Conservation (phyloP, 257 asterid species). For the Plantago elongata region DNA sequence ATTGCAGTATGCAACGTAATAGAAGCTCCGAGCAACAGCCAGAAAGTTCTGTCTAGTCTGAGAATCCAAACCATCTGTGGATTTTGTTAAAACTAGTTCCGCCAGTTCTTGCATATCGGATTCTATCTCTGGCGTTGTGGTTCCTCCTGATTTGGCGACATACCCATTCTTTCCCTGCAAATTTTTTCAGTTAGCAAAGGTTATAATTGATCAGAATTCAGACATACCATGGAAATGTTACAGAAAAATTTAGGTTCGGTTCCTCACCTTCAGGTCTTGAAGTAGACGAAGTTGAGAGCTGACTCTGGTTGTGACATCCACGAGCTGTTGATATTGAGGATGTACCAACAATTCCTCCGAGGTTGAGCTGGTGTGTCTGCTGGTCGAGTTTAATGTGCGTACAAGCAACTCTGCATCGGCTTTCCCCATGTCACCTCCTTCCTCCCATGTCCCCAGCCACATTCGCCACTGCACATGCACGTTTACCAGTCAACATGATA, state of each 20-base stretch:
- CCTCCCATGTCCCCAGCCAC: slow-evolving; percentile 4
- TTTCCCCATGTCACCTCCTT: slow-evolving; percentile 7
- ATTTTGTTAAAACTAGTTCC: slow-evolving; percentile 26
- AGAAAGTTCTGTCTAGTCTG: slow-evolving; percentile 37
- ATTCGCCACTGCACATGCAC: slow-evolving; percentile 47
- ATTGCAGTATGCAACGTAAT: slow-evolving; percentile 32
- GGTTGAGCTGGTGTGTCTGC: slow-evolving; percentile 11
- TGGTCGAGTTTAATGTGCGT: slow-evolving; percentile 35
- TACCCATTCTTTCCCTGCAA: neutral
- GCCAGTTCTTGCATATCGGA: slow-evolving; percentile 35
- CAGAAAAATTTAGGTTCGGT: too few relatives aligned
- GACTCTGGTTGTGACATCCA: slow-evolving; percentile 29
- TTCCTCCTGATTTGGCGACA: neutral
- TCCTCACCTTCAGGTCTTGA: slow-evolving; percentile 39
- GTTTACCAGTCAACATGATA: too few relatives aligned
- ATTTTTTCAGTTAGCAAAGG: too few relatives aligned
- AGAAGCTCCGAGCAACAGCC: slow-evolving; percentile 33
- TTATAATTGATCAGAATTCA: neutral
- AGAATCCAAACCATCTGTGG: slow-evolving; percentile 21
- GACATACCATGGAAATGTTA: neutral
- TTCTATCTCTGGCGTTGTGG: slow-evolving; percentile 24
- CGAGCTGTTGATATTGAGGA: slow-evolving; percentile 43
- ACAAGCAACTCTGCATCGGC: slow-evolving; percentile 55
- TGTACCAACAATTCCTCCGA: slow-evolving; percentile 31
- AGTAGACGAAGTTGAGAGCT: slow-evolving; percentile 38